A percentile compares a stretch with the other conserved stretches of the same genome.
phyloP scores from a whole-genome alignment of 129 eudicot genomes.

The Chrysanthemum lavandulifolium region DNA sequence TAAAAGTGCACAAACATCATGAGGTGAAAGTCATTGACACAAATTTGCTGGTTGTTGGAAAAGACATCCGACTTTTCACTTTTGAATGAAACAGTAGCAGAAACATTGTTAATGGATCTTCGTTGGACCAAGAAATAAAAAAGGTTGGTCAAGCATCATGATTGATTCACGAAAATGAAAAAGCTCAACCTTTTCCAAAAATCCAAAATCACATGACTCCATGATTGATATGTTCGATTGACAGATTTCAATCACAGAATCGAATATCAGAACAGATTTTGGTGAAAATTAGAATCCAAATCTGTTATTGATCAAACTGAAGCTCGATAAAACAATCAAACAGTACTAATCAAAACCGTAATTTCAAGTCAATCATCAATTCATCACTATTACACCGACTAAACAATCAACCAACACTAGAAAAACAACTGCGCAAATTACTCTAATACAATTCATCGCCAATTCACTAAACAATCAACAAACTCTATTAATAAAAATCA shows the following conservation, averaged over 20 bases:
- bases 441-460: too few species aligned
- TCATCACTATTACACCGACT: too few species aligned
- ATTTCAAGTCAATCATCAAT: too few species aligned
- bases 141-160: conserved; percentile 30
- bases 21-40: not conserved
- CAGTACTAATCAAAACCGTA: too few species aligned
- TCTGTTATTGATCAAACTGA: conserved; percentile 14
- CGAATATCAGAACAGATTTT: too few species aligned
- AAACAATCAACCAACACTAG: too few species aligned
- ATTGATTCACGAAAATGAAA: not conserved
- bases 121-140: conserved; percentile 7
- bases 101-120: conserved; percentile 5
- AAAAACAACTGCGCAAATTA: too few species aligned
- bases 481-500: not conserved
- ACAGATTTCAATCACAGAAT: not conserved
- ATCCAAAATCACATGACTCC: conserved; percentile 6
- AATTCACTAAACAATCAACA: too few species aligned
- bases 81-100: not conserved
- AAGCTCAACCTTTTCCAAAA: conserved; percentile 4
- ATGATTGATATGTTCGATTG: conserved; percentile 17
- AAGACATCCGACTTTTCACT: not conserved
- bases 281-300: not conserved
- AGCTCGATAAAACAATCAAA: too few species aligned
- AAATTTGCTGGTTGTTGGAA: conserved; percentile 1
- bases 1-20: not conserved